Evolutionary conservation across 1,284 basidiomycete genomes (phyloP), one percentile per base, ranked within the genome.

Genomic region (Pseudozyma sp.): DNA sequence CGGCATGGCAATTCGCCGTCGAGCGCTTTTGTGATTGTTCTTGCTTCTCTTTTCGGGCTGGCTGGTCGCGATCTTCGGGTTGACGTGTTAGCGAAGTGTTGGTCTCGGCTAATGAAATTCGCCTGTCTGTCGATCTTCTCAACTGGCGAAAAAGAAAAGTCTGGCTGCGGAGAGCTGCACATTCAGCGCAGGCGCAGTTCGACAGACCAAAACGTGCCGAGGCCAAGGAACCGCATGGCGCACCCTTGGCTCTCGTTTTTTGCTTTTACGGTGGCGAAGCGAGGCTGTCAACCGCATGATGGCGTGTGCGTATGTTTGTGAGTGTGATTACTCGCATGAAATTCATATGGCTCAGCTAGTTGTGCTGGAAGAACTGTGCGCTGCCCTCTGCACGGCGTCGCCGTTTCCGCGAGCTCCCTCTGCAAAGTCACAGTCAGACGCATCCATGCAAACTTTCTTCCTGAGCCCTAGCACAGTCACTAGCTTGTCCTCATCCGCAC

Each of bases 71-170:
- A 24, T 24, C 24, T 24, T 24, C 24, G 24, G 24, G 24, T 40
- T 33, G 24, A 4, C 10, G n/a, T 46, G 42, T 34, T 40, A 60
- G 53, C 48, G 39, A 40, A 48, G 58, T 61, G 65, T 62, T 68
- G 65, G 58, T 61, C 65, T 68, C 65, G 65, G 44, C 33, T 52
- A 43, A 42, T 13, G 40, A 42, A 42, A n/a, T 19, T 52, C 50
- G 50, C 50, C 33, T 35, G 24, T 39, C n/a, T 33, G 50, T 35
- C 50, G 39, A 52, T 52, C 39, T 42, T 42, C 50, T 52, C 29
- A 30, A 43, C 16, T 7, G 39, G n/a, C 16, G 33, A 31, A 30
- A 19, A 42, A 16, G 16, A 42, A 40, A 50, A 8, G 16, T 30
- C 9, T 14, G 9, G 35, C 34, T 37, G 34, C 49, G 17, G 19